phyloP scores from a whole-genome alignment of 2,329 filamentous ascomycete genomes.

The Arthrobotrys pseudoclavata region DNA sequence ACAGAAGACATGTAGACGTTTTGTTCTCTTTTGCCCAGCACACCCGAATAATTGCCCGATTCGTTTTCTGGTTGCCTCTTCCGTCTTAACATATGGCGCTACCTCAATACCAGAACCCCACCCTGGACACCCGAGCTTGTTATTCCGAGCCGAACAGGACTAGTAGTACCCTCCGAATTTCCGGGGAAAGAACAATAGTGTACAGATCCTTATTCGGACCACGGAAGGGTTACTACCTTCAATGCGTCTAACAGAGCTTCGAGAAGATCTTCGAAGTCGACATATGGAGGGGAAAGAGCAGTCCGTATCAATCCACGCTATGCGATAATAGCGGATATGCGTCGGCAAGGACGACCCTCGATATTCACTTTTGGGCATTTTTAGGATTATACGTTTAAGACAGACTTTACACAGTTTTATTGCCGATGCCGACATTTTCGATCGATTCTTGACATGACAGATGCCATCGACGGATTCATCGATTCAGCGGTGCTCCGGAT shows the following conservation, averaged over 20 bases:
- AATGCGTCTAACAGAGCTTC: constrained; percentile 41
- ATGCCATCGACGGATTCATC: constrained; percentile 19
- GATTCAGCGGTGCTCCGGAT: background rate
- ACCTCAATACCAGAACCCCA: constrained; percentile 10
- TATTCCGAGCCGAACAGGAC: constrained; percentile 52
- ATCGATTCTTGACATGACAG: constrained; percentile 21
- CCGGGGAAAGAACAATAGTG: constrained; percentile 42
- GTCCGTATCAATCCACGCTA: constrained; percentile 38
- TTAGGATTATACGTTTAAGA: constrained; percentile 57
- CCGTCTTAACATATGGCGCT: constrained; percentile 22
- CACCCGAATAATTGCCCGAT: constrained; percentile 48
- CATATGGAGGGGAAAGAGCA: constrained; percentile 9
- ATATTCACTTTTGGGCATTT: constrained; percentile 23
- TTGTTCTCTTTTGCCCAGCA: constrained; percentile 28
- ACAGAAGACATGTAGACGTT: constrained; percentile 31
- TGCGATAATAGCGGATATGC: constrained; percentile 31
- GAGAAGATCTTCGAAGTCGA: constrained; percentile 49
- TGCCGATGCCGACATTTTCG: constrained; percentile 7
- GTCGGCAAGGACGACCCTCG: constrained; percentile 45
- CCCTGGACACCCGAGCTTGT: constrained; percentile 51
- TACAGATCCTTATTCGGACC: constrained; percentile 48
- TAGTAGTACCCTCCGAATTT: constrained; percentile 52
- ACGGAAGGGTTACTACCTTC: background rate
- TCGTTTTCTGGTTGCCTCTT: constrained; percentile 43
- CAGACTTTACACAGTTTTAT: constrained; percentile 12